Conservation (phyloP, 1,139 yeast genomes). For the Chernovozyma aurita region DNA sequence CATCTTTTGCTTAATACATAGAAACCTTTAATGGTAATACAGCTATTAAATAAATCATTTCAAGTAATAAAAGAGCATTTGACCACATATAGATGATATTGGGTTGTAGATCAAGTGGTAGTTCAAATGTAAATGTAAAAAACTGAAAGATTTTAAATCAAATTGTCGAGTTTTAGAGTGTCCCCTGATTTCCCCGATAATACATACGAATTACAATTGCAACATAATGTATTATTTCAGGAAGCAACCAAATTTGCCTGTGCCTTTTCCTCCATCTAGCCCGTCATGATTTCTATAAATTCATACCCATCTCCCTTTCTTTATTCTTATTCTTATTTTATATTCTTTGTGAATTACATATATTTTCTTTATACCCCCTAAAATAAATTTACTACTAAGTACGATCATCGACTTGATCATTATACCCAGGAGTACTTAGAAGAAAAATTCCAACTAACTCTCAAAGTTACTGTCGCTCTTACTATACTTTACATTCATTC, state of each 20-base stretch:
- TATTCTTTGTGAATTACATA: too few species aligned
- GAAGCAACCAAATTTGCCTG: constrained; percentile 3
- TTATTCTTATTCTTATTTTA: too few species aligned
- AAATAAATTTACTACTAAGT: background rate
- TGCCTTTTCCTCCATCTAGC: background rate
- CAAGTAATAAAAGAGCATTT: background rate
- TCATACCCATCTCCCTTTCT: background rate
- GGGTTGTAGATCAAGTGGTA: too few species aligned
- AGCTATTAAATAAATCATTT: background rate
- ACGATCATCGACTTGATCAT: background rate
- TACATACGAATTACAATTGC: too few species aligned
- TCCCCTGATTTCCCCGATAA: too few species aligned
- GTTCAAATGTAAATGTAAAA: background rate
- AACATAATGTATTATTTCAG: too few species aligned
- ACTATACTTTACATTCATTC: background rate
- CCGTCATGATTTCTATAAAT: background rate
- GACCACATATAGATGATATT: too few species aligned
- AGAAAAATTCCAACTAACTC: background rate
- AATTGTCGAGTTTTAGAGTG: too few species aligned
- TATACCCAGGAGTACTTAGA: background rate
- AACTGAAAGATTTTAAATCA: background rate
- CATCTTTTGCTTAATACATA: background rate
- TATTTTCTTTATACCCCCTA: background rate
- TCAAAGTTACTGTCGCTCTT: background rate
- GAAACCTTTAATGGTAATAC: constrained; percentile 5